These are phyloP conservation scores for Ceratocystis harringtonii DNA, from an alignment of 2,329 filamentous ascomycete species.

Conservation along the genomic window DNA sequence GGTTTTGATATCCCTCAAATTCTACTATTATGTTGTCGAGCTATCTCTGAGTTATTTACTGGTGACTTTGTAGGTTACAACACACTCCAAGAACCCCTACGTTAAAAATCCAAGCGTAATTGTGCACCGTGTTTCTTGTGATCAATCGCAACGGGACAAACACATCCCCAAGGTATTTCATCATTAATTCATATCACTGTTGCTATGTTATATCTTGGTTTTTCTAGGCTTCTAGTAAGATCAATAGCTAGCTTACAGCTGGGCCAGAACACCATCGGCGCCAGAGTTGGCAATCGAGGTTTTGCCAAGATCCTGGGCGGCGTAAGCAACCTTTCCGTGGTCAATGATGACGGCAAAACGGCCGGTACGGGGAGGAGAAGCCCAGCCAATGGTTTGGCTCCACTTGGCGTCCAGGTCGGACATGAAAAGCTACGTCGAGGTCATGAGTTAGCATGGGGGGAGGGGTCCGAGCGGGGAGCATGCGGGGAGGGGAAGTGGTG, in stretches of 20 bases:
- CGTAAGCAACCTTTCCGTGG: constrained; percentile 70
- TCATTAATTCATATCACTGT: constrained; percentile 5
- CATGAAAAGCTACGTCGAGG: constrained; percentile 48
- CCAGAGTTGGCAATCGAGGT: constrained; percentile 35
- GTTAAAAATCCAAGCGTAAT: no score
- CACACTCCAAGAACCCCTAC: background rate
- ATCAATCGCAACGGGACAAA: background rate
- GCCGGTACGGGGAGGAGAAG: constrained; percentile 55
- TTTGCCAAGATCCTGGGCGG: constrained; percentile 50
- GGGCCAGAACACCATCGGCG: constrained; percentile 38
- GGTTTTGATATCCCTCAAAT: background rate
- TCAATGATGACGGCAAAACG: constrained; percentile 71
- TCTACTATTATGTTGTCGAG: background rate
- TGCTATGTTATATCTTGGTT: background rate
- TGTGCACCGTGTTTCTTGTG: background rate
- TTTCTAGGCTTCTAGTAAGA: background rate
- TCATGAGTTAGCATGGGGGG: constrained; percentile 1
- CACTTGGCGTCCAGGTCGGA: constrained; percentile 55
- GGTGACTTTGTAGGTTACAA: background rate
- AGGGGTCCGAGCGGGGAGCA: background rate
- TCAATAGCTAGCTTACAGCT: constrained; percentile 29
- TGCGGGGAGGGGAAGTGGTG: constrained; percentile 15
- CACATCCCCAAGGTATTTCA: background rate
- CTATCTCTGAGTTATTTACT: background rate
- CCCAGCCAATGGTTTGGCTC: constrained; percentile 66